A percentile compares a stretch with the other conserved stretches of the same genome.
phyloP scores from a whole-genome alignment of 495 filamentous ascomycete genomes.

The Cryomyces minteri region DNA sequence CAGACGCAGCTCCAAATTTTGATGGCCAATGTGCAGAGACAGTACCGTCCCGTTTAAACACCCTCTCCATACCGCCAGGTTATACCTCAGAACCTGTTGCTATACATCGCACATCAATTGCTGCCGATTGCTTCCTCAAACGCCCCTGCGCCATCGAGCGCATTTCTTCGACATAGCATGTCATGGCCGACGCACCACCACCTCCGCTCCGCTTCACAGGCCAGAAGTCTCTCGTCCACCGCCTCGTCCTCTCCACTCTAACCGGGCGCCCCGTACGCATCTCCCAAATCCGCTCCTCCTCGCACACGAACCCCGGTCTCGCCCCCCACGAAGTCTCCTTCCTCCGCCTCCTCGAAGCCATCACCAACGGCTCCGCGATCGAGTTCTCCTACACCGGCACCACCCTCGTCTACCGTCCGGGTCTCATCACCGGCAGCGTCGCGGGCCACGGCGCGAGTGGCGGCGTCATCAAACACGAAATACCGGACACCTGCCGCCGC shows the following conservation, averaged over 20 bases:
- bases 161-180: too few relatives aligned
- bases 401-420: constrained; percentile 74
- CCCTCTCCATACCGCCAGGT: too few relatives aligned
- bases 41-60: too few relatives aligned
- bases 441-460: constrained; percentile 46
- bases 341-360: constrained; percentile 77
- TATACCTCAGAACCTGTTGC: too few relatives aligned
- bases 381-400: constrained; percentile 94
- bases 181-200: constrained; percentile 1
- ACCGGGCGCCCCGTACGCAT: constrained; percentile 80
- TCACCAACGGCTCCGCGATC: constrained; percentile 90
- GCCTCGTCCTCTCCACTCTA: constrained; percentile 78
- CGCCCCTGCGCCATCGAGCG: too few relatives aligned
- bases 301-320: constrained; percentile 69
- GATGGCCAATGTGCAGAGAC: too few relatives aligned
- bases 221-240: constrained; percentile 64
- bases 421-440: constrained; percentile 68
- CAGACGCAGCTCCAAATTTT: too few relatives aligned
- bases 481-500: constrained; percentile 54
- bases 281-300: constrained; percentile 77
- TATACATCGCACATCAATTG: too few relatives aligned
- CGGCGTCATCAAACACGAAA: constrained; percentile 58
- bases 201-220: constrained; percentile 52
- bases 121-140: too few relatives aligned
- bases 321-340: constrained; percentile 87